Base-by-base conservation (phyloP, 768 basidiomycete species). In the Leccinum ochraceum region DNA sequence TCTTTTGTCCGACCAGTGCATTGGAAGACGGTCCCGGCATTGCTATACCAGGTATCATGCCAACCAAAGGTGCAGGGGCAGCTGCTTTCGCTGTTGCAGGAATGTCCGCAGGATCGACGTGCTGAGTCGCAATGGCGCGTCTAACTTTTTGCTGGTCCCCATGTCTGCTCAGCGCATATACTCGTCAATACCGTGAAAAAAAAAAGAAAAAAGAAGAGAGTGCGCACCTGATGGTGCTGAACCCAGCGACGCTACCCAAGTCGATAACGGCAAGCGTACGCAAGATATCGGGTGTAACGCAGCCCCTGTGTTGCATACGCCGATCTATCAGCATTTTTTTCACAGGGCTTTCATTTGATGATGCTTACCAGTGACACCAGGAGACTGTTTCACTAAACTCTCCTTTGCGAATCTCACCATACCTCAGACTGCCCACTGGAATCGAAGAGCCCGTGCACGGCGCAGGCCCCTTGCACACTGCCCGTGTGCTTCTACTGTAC, bases 281-380 rank as follows among this genome's bases (percentile, higher is more conserved):
- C 42, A 92, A 76, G 54, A 87, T 84, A 51, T 76, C 73, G 8
- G 82, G 79, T 22, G 86, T 87, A 10, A 90, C 87, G 60, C 90
- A 92, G 61, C 86, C 88, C 90, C 89, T 90, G 63, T 57, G 20
- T 48, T 26, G 44, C 57, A 39, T 58, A 36, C 8, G 46, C 58
- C 50, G 32, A 49, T 53, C 54, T 26, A 28, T 71, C 58, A 66
- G 60, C 67, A 46, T 60, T 65, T 57, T 60, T 66, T 66, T 66
- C 60, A 46, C 56, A 60, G 50, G 53, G 7, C 8, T 16, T 56
- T 53, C 34, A 20, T 51, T 26, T 24, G 9, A 14, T 14, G 44
- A 60, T 52, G 60, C 78, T 66, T 73, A 89, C 89, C 90, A 92
- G 65, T 92, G 90, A 46, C 84, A 78, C 91, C 91, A 92, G 67